Conservation (phyloP, 352 stramenopile species). For the Blastocystis sp. region DNA sequence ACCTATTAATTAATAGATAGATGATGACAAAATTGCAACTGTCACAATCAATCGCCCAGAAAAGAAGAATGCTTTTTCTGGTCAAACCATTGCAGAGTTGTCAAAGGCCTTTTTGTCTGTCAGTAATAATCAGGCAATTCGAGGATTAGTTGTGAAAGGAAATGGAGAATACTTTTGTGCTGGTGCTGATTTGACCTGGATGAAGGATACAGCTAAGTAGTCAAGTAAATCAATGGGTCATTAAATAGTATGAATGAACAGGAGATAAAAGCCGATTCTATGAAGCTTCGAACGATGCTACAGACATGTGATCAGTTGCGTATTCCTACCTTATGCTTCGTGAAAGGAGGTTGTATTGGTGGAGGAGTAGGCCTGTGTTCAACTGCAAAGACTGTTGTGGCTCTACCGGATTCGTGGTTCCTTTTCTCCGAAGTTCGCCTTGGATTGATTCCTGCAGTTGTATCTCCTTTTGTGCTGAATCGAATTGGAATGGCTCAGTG, state of each 20-base stretch:
- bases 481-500: constrained; percentile 37
- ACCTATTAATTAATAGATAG: neutral
- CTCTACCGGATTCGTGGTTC: constrained; percentile 16
- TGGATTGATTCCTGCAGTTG: constrained; percentile 44
- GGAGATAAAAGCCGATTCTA: constrained; percentile 23
- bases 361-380: constrained; percentile 37
- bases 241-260: constrained; percentile 33
- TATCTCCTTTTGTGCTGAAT: constrained; percentile 62
- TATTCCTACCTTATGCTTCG: constrained; percentile 34
- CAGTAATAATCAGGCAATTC: neutral
- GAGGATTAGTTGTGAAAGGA: constrained; percentile 43
- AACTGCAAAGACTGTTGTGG: constrained; percentile 31
- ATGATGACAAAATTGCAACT: constrained; percentile 1
- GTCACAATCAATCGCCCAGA: constrained; percentile 46
- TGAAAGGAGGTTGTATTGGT: constrained; percentile 57
- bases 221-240: neutral
- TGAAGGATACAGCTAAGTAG: constrained; percentile 57
- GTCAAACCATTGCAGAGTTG: constrained; percentile 44
- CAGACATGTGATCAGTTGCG: neutral
- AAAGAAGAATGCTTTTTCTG: constrained; percentile 66
- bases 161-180: constrained; percentile 48
- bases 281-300: constrained; percentile 56
- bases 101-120: constrained; percentile 12
- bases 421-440: constrained; percentile 56
- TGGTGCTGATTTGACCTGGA: constrained; percentile 63